These are phyloP conservation scores for Lentinula guzmanii DNA, from an alignment of 768 basidiomycete genomes.

Conservation along the genomic window DNA sequence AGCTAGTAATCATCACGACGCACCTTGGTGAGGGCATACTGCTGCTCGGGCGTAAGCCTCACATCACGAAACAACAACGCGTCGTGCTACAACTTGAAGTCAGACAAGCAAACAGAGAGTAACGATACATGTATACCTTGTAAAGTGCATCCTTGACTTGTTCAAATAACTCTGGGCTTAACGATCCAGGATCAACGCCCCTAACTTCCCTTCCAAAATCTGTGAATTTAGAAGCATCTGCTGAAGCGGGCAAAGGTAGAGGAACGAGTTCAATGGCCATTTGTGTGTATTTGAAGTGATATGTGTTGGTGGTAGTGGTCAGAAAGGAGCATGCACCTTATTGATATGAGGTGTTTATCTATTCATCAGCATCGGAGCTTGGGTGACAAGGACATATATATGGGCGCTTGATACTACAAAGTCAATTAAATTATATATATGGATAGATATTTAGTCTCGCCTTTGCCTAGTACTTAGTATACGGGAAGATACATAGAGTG, in stretches of 20 bases:
- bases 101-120: not conserved
- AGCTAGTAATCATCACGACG: slow-evolving; percentile 10
- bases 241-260: slow-evolving; percentile 67
- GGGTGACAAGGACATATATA: not conserved
- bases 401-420: not conserved
- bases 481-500: not conserved
- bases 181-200: slow-evolving; percentile 60
- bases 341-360: not conserved
- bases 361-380: not conserved
- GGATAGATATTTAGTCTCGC: not conserved
- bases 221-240: slow-evolving; percentile 58
- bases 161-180: slow-evolving; percentile 55
- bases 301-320: not conserved
- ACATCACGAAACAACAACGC: slow-evolving; percentile 71
- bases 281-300: not conserved
- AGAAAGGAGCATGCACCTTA: not conserved
- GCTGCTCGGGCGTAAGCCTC: slow-evolving; percentile 70
- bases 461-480: too few relatives aligned
- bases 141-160: slow-evolving; percentile 71
- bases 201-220: slow-evolving; percentile 76
- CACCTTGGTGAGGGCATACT: slow-evolving; percentile 83
- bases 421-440: not conserved
- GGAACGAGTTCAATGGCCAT: slow-evolving; percentile 69
- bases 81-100: slow-evolving; percentile 42
- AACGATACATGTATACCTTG: slow-evolving; percentile 41